Base-by-base conservation (phyloP, 2,329 filamentous ascomycete genomes). In the Fusarium cyanostomum region DNA sequence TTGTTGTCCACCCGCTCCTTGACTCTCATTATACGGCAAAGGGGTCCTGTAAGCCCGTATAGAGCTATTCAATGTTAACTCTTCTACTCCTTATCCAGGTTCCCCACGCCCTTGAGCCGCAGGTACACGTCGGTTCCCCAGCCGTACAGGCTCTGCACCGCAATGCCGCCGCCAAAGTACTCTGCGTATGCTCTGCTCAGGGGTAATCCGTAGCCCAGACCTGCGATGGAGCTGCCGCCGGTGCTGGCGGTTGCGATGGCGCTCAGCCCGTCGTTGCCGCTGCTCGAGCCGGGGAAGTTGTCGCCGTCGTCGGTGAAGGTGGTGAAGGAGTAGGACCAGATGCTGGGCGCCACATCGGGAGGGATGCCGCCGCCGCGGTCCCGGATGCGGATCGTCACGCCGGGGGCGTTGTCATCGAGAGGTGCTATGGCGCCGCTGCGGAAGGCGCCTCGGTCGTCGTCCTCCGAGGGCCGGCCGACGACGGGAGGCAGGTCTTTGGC, bases 321-420 rank as follows among this genome's bases (percentile, higher is more conserved):
- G 16, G 94, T 97, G 75, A 97, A 99, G 62, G 92, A 95, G 75
- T 98, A 99, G 7, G 93, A 94, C 94, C 95, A 99, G 56, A 99
- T 94, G 67, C 94, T 89, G 5, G 89, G 88, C 30, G 95, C 80
- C 26, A 95, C 89, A 13, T 94, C 91, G 0, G 94, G 92, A 1
- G 88, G 86, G 53, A 99, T 98, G 31, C 95, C 95, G 37, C 94
- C 94, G 45, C 95, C 95, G n/a, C 93, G 89, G 74, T 99, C 95
- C 8, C 95, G 89, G 68, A 99, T 97, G 21, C 95, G 88, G 69
- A 99, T 96, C 1, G 95, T 98, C 11, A 99, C 92, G 33, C 93
- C 94, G 1, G 94, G 92, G 0, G 89, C 86, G 56, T 87, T 84
- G 70, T 88, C 85, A 60, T 88, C 85, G 7, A 88, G 80, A 0